phyloP scores from a whole-genome alignment of 768 basidiomycete genomes.

The Trametes cingulata region DNA sequence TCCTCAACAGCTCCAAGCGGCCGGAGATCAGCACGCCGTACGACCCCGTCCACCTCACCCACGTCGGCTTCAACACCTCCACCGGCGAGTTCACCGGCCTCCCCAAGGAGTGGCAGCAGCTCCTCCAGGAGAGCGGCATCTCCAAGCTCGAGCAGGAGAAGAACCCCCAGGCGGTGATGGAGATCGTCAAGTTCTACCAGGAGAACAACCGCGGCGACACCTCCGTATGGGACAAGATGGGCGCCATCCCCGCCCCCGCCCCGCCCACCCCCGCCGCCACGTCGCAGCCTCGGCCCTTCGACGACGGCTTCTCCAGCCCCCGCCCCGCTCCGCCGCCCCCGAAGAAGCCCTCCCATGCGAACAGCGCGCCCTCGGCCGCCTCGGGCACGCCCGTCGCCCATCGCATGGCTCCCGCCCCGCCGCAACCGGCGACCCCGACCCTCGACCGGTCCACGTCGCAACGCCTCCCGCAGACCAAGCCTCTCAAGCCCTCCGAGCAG shows the following conservation, averaged over 20 bases:
- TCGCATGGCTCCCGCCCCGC: conserved; percentile 77
- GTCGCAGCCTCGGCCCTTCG: conserved; percentile 30
- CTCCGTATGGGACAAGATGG: conserved; percentile 80
- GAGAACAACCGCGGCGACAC: conserved; percentile 66
- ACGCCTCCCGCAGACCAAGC: conserved; percentile 59
- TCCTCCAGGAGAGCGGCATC: conserved; percentile 94
- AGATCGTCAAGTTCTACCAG: conserved; percentile 98
- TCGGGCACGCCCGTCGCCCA: conserved; percentile 51
- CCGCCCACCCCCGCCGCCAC: conserved; percentile 17
- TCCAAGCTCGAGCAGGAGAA: conserved; percentile 93
- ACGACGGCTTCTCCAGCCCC: conserved; percentile 55
- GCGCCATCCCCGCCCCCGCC: conserved; percentile 30
- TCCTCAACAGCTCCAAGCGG: conserved; percentile 74
- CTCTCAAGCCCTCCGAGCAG: conserved; percentile 37
- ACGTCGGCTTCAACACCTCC: conserved; percentile 98
- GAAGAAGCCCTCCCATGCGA: conserved; percentile 35
- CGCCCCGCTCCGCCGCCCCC: conserved; percentile 44
- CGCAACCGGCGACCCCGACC: conserved; percentile 58
- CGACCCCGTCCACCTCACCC: conserved; percentile 98
- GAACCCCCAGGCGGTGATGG: conserved; percentile 97
- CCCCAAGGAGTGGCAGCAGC: conserved; percentile 98
- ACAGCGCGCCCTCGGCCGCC: conserved; percentile 24
- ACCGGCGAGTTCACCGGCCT: conserved; percentile 98
- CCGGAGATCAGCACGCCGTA: conserved; percentile 97
- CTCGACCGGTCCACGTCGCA: conserved; percentile 90